Evolutionary conservation across 768 basidiomycete genomes (phyloP), one percentile per base, ranked within the genome.

Genomic region (Pleurotus platypus): DNA sequence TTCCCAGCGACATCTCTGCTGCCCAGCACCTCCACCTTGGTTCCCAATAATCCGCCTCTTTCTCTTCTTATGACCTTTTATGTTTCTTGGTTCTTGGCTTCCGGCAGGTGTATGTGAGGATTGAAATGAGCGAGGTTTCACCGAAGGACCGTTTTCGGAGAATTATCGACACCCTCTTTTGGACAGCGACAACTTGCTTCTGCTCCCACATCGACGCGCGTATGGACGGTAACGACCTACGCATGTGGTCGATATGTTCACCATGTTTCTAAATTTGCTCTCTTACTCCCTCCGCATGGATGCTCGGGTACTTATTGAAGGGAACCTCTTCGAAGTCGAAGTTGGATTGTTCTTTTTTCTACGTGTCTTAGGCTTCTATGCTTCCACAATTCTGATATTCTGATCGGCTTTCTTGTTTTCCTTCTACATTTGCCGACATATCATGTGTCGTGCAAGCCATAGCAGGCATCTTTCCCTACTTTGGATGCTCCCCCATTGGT

Each of bases 1-100:
- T 54, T 24, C 51, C 51, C 4, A 42, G 38, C 39, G 51, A 54
- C 22, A 54, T 54, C 39, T 40, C 51, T 42, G 51, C 51, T 16
- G 51, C 42, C 18, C 51, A 54, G 37, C 51, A 54, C 22, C 30
- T 50, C 20, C 24, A 35, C 38, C 26, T 50, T 16, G 49, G 15
- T 35, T 30, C 49, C 18, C 51, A 42, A 26, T 54, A n/a, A 42
- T 18, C 5, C 8, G 9, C 16, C 35, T 16, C 20, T 16, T 26
- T 26, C 37, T 30, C 24, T n/a, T n/a, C 26, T 42, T 24, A 11
- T 12, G 13, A 2, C 42, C 4, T 16, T 35, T 2, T 9, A 11
- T 35, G 30, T 35, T 9, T 35, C 30, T 35, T 35, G 30, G 30
- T 35, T 35, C 30, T 35, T 35, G 30, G 30, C 26, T 50, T 50